phyloP scores from a whole-genome alignment of 768 basidiomycete genomes.

The Mycena haematopus region DNA sequence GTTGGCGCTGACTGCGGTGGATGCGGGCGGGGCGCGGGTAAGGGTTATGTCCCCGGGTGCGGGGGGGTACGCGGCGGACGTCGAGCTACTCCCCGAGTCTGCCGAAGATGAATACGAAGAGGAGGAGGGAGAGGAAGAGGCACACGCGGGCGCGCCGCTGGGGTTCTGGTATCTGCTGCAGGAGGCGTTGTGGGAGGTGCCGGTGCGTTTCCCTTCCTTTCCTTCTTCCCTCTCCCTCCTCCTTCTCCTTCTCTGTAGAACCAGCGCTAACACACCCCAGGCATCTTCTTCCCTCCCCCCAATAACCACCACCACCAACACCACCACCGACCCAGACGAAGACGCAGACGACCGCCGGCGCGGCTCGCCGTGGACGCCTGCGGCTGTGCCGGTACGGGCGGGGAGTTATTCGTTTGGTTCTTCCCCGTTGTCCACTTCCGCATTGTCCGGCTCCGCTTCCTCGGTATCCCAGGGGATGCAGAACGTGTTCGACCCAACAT shows the following conservation, averaged over 20 bases:
- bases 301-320: background rate
- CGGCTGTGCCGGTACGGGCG: constrained; percentile 20
- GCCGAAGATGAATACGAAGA: constrained; percentile 61
- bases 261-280: no score
- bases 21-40: constrained; percentile 22
- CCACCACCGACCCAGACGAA: constrained; percentile 1
- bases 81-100: background rate
- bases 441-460: no score
- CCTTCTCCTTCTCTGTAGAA: background rate
- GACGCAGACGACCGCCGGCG: constrained; percentile 14
- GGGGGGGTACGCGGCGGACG: background rate
- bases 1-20: constrained; percentile 72
- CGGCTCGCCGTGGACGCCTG: background rate
- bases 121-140: constrained; percentile 79
- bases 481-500: no score
- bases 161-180: constrained; percentile 93
- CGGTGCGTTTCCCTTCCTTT: constrained; percentile 39
- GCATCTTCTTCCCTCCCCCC: no score
- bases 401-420: constrained; percentile 14
- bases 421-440: no score
- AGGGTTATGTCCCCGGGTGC: no score
- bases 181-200: constrained; percentile 73
- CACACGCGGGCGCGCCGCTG: constrained; percentile 80
- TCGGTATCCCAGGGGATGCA: no score
- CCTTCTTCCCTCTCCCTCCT: background rate